These are phyloP conservation scores for Colletotrichum tamarilloi DNA, from an alignment of 2,329 filamentous ascomycete species.

Conservation along the genomic window DNA sequence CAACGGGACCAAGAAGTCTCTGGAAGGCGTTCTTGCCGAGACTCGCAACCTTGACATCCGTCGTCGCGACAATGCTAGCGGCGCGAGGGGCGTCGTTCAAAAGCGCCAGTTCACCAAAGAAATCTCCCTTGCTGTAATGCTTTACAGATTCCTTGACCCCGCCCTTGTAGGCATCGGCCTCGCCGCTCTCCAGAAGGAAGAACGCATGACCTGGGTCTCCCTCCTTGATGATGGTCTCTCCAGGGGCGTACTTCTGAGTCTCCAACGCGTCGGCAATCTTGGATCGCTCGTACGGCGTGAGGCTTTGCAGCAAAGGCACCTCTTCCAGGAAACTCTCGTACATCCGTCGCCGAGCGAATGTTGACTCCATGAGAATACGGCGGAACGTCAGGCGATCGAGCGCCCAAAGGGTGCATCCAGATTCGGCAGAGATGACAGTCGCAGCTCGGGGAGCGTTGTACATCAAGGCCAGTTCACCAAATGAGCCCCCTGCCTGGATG, in stretches of 20 bases:
- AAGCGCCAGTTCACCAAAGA: constrained; percentile 95
- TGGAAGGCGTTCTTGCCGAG: constrained; percentile 96
- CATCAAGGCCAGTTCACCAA: constrained; percentile 97
- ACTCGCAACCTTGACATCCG: constrained; percentile 92
- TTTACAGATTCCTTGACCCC: constrained; percentile 78
- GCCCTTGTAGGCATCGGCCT: constrained; percentile 88
- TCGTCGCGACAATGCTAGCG: constrained; percentile 85
- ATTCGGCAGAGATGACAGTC: constrained; percentile 86
- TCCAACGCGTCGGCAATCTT: constrained; percentile 98
- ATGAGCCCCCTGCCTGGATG: constrained; percentile 90
- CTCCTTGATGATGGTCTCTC: constrained; percentile 87
- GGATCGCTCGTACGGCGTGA: constrained; percentile 92
- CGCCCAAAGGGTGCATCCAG: constrained; percentile 87
- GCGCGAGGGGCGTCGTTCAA: constrained; percentile 94
- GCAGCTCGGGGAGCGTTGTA: constrained; percentile 97
- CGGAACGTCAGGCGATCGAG: constrained; percentile 96
- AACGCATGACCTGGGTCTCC: constrained; percentile 93
- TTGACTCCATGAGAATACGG: constrained; percentile 97
- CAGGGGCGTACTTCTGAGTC: constrained; percentile 84
- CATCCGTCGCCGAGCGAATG: constrained; percentile 94
- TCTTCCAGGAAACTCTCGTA: constrained; percentile 98
- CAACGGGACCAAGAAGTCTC: constrained; percentile 89
- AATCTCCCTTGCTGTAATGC: constrained; percentile 90
- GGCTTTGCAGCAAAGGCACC: constrained; percentile 83
- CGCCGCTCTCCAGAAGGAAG: constrained; percentile 88